phyloP scores from a whole-genome alignment of 139 green algal species.

The Picochlorum sp. region DNA sequence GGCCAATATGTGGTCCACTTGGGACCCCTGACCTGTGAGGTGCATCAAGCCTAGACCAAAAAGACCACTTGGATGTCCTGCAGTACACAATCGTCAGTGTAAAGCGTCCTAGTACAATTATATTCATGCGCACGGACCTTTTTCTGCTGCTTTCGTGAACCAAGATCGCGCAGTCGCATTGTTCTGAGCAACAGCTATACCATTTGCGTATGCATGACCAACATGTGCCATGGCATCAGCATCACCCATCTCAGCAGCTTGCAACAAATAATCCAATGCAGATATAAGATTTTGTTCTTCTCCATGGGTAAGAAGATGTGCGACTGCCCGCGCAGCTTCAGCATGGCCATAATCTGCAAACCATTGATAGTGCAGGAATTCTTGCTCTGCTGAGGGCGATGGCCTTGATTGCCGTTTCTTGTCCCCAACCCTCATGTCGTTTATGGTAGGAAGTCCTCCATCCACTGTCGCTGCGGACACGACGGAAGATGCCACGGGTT shows the following conservation, averaged over 20 bases:
- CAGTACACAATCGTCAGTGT: not conserved
- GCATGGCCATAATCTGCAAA: slow-evolving; percentile 79
- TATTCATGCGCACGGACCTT: not conserved
- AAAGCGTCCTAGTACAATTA: not conserved
- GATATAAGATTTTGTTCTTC: slow-evolving; percentile 42
- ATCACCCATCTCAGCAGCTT: slow-evolving; percentile 61
- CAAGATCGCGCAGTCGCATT: slow-evolving; percentile 43
- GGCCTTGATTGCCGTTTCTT: not conserved
- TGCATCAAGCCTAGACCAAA: slow-evolving; percentile 89
- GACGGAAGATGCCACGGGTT: slow-evolving; percentile 58
- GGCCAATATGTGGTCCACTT: slow-evolving; percentile 42
- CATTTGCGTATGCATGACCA: slow-evolving; percentile 82
- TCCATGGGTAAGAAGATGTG: slow-evolving; percentile 69
- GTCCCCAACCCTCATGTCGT: not conserved
- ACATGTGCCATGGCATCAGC: slow-evolving; percentile 73
- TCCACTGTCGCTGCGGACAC: slow-evolving; percentile 7
- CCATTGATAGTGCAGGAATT: slow-evolving; percentile 71
- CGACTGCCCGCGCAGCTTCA: slow-evolving; percentile 69
- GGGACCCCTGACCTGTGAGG: slow-evolving; percentile 60
- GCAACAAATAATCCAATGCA: slow-evolving; percentile 52
- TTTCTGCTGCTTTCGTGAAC: slow-evolving; percentile 26
- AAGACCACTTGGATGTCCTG: slow-evolving; percentile 32
- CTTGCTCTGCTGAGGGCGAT: slow-evolving; percentile 26
- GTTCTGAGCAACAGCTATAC: slow-evolving; percentile 39
- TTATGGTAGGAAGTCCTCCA: slow-evolving; percentile 21